Conservation (phyloP, 352 stramenopile genomes). For the Aphanomyces astaci region DNA sequence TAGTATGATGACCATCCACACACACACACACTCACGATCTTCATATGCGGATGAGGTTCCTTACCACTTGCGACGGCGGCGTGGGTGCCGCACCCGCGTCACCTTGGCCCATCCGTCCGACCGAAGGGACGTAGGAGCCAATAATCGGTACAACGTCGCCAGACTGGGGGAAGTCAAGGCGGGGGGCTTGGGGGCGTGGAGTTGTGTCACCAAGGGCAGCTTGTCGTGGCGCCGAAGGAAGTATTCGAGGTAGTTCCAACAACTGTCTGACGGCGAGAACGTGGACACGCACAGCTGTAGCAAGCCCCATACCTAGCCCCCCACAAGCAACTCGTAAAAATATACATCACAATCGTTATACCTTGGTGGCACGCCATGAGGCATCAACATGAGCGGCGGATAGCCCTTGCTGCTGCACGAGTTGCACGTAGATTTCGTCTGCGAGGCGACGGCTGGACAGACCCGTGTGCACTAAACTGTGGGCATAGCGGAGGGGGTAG, state of each 20-base stretch:
- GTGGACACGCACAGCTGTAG: neutral
- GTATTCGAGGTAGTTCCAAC: conserved; percentile 2
- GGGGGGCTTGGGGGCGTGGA: neutral
- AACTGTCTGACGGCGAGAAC: neutral
- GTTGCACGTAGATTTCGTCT: conserved; percentile 3
- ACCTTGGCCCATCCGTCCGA: neutral
- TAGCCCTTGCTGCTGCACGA: neutral
- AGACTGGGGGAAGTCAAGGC: neutral
- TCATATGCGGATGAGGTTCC: neutral
- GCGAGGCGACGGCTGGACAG: neutral
- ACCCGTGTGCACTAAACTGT: neutral
- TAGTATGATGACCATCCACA: too few relatives aligned
- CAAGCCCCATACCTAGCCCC: neutral
- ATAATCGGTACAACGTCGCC: neutral
- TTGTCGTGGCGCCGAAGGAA: neutral
- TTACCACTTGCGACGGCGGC: neutral
- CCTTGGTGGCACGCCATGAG: neutral
- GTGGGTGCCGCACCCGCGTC: neutral
- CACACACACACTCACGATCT: neutral
- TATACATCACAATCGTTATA: neutral
- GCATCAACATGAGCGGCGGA: neutral
- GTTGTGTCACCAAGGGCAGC: neutral
- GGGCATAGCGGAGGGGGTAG: neutral
- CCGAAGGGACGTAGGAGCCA: neutral
- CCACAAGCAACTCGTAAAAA: neutral